Evolutionary conservation across 2,329 filamentous ascomycete genomes (phyloP).

Genomic region (Aureobasidium sp.): DNA sequence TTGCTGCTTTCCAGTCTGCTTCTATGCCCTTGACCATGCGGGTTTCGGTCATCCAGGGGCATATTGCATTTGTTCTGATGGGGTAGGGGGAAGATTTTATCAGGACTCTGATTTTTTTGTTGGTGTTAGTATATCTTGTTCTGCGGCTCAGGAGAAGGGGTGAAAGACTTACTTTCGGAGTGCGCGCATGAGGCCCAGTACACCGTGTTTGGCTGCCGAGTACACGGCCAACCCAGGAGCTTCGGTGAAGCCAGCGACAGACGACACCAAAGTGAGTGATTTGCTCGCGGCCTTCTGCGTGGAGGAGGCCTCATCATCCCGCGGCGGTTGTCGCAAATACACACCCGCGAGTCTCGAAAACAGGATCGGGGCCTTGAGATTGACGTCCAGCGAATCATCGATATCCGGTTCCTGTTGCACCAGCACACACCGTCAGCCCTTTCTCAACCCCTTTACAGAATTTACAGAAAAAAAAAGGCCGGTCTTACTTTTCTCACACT

Average conservation of each 20-base stretch:
- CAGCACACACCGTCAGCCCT: neutral
- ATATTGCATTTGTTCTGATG: constrained; percentile 37
- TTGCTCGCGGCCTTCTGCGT: constrained; percentile 26
- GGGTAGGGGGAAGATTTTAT: constrained; percentile 21
- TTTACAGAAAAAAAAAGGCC: neutral
- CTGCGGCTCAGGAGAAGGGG: too few relatives aligned
- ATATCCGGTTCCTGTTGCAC: constrained; percentile 21
- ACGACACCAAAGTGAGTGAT: constrained; percentile 37
- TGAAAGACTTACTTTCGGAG: constrained; percentile 27
- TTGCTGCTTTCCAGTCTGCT: constrained; percentile 29
- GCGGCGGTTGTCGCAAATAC: constrained; percentile 37
- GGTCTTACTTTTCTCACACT: constrained; percentile 34
- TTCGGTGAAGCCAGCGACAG: constrained; percentile 41
- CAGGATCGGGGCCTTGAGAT: constrained; percentile 39
- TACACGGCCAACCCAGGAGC: constrained; percentile 41
- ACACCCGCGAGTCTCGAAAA: constrained; percentile 42
- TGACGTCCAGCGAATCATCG: constrained; percentile 37
- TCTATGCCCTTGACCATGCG: constrained; percentile 29
- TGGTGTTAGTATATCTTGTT: too few relatives aligned
- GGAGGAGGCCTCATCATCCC: constrained; percentile 13
- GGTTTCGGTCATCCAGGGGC: constrained; percentile 37
- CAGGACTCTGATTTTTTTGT: constrained; percentile 20
- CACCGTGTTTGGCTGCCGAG: constrained; percentile 41
- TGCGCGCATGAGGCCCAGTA: constrained; percentile 41
- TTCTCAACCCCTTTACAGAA: neutral